A percentile compares a stretch with the other conserved stretches of the same genome.
Evolutionary conservation across 2,329 filamentous ascomycete genomes (phyloP).

Genomic region (Berkeleyomyces basicola): DNA sequence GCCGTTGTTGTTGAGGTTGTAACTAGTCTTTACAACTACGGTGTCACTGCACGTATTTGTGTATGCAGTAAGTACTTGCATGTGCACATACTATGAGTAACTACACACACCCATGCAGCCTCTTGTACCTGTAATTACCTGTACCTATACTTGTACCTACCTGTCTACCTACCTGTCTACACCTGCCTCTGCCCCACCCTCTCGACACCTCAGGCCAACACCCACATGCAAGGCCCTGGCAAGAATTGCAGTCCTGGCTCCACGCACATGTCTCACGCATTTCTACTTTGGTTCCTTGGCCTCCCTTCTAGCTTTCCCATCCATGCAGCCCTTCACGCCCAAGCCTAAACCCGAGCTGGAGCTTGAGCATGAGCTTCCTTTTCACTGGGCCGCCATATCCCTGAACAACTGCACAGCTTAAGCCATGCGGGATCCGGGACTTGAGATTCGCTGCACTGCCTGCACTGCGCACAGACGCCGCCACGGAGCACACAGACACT

Average conservation of each 20-base stretch:
- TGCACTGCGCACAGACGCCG: background rate
- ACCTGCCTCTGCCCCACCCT: background rate
- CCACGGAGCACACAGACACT: background rate
- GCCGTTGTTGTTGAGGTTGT: too few species aligned
- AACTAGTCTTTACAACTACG: too few species aligned
- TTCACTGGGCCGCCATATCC: background rate
- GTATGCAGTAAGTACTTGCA: too few species aligned
- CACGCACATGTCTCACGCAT: background rate
- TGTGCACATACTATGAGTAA: too few species aligned
- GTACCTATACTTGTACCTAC: background rate
- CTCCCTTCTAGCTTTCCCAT: background rate
- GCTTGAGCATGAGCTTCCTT: background rate
- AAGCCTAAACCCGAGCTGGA: background rate
- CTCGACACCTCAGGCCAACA: background rate
- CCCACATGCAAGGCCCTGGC: too few species aligned
- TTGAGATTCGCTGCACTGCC: background rate
- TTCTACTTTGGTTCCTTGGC: background rate
- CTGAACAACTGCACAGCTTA: background rate
- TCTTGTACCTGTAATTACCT: background rate
- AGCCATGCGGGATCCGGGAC: slow-evolving; percentile 1
- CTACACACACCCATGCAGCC: background rate
- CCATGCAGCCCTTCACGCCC: background rate
- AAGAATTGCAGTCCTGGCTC: background rate
- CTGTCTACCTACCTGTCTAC: background rate
- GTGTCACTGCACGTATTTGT: too few species aligned